Evolutionary conservation across 768 basidiomycete species (phyloP), one percentile per base, ranked within the genome.

Genomic region (Tylopilus subfusipes): DNA sequence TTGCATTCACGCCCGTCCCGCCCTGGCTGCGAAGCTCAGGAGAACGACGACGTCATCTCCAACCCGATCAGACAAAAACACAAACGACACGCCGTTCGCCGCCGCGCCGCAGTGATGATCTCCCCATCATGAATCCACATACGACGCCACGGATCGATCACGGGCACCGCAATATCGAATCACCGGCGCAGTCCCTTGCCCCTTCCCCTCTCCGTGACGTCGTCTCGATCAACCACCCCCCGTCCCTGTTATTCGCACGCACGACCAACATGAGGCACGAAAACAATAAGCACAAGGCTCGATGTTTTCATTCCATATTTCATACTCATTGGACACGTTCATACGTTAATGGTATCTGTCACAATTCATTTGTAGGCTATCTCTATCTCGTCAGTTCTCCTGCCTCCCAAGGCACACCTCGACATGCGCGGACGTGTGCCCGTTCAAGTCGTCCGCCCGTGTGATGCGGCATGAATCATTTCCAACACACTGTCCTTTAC

Each of bases 401-500:
- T 36, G 3, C 6, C 34, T 36, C 16, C 16, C 34, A 5, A 16
- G 34, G 16, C 25, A 7, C 25, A 27, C 25, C 25, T 27, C 4
- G 25, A 27, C 25, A 27, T 7, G 16, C 34, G 34, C 18, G 6
- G 34, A 36, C 34, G 18, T 8, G 40, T 14, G 42, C 24, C 7
- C 45, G 45, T 47, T 8, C 27, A n/a, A n/a, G 27, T 30, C 24
- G 55, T 52, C 45, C 34, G 42, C 47, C 34, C 27, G 18, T 36
- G 27, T 45, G 51, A 4, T 12, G 58, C 53, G 42, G 31, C 42
- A 60, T 54, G 52, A 58, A 51, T 16, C 18, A 36, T 36, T 36
- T 18, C 34, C 34, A 36, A 18, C 34, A 7, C 34, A 18, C 34
- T 5, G 34, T 18, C 31, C 4, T 12, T 13, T 33, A 12, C 31